Percentiles rank a stretch among this genome's conserved stretches.
phyloP scores from a whole-genome alignment of 768 basidiomycete genomes.

The Crassisporium funariophilum region DNA sequence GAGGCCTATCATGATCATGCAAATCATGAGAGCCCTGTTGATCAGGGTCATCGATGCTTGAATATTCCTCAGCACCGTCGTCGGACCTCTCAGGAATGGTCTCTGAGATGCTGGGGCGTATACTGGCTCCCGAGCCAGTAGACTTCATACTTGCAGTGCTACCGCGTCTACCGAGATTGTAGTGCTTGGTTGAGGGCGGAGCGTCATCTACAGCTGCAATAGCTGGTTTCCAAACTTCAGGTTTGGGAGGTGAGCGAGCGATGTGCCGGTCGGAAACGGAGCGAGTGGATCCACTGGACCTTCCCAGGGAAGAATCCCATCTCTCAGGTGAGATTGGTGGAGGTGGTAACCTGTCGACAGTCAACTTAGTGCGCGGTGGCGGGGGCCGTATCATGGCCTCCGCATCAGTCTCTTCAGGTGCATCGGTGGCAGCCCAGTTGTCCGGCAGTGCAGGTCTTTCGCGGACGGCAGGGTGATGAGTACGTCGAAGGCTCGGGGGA shows the following conservation, averaged over 20 bases:
- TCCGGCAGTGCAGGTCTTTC: slow-evolving; percentile 16
- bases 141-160: slow-evolving; percentile 55
- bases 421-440: slow-evolving; percentile 10
- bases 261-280: slow-evolving; percentile 37
- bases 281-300: slow-evolving; percentile 27
- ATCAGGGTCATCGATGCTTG: slow-evolving; percentile 13
- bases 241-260: slow-evolving; percentile 34
- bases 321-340: slow-evolving; percentile 17
- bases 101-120: slow-evolving; percentile 42
- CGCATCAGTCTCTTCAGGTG: slow-evolving; percentile 22
- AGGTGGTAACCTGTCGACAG: neutral
- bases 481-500: slow-evolving; percentile 15
- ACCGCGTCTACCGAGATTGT: slow-evolving; percentile 44
- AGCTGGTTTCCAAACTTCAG: slow-evolving; percentile 53
- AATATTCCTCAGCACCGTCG: slow-evolving; percentile 19
- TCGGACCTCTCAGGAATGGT: slow-evolving; percentile 40
- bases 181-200: slow-evolving; percentile 30
- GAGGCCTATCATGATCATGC: slow-evolving; percentile 15
- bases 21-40: neutral
- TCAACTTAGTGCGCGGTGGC: neutral
- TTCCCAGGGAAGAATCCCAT: slow-evolving; percentile 22
- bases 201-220: slow-evolving; percentile 48
- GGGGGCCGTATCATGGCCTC: slow-evolving; percentile 5
- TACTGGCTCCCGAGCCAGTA: slow-evolving; percentile 37
- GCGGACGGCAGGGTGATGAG: slow-evolving; percentile 6